These are phyloP conservation scores for Neopestalotiopsis sp. DNA, from an alignment of 2,329 filamentous ascomycete species.

Conservation along the genomic window DNA sequence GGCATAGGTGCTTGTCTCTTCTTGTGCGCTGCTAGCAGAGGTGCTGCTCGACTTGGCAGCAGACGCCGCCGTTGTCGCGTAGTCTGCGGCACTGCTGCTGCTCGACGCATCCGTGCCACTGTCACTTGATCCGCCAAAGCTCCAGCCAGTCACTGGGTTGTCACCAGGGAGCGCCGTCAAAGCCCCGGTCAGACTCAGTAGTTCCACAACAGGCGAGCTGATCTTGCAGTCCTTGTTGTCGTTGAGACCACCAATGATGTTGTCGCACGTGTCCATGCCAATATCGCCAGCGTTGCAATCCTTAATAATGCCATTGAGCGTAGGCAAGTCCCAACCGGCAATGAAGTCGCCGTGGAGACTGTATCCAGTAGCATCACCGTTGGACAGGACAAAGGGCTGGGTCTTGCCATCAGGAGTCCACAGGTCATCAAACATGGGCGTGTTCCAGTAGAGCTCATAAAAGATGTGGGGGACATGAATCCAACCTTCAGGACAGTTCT, in stretches of 20 bases:
- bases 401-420: conserved; percentile 59
- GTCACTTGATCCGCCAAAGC: not conserved
- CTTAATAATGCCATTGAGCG: conserved; percentile 70
- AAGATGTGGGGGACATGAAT: conserved; percentile 63
- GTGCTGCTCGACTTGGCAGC: not conserved
- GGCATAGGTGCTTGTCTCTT: not conserved
- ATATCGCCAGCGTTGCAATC: conserved; percentile 64
- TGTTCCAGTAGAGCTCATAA: conserved; percentile 66
- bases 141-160: conserved; percentile 59
- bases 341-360: conserved; percentile 75
- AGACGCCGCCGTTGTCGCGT: not conserved
- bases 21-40: not conserved
- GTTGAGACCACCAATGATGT: conserved; percentile 59
- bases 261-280: conserved; percentile 68
- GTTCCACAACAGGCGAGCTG: conserved; percentile 51
- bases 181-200: conserved; percentile 30
- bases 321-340: conserved; percentile 71
- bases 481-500: conserved; percentile 60
- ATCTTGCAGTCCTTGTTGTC: conserved; percentile 55
- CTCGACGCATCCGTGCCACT: not conserved
- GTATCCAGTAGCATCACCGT: conserved; percentile 73
- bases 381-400: conserved; percentile 71
- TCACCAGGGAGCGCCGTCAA: conserved; percentile 58
- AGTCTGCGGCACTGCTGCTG: not conserved
- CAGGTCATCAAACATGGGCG: conserved; percentile 53